These are phyloP conservation scores for Centaurea solstitialis DNA, from an alignment of 129 eudicot species.

Conservation along the genomic window DNA sequence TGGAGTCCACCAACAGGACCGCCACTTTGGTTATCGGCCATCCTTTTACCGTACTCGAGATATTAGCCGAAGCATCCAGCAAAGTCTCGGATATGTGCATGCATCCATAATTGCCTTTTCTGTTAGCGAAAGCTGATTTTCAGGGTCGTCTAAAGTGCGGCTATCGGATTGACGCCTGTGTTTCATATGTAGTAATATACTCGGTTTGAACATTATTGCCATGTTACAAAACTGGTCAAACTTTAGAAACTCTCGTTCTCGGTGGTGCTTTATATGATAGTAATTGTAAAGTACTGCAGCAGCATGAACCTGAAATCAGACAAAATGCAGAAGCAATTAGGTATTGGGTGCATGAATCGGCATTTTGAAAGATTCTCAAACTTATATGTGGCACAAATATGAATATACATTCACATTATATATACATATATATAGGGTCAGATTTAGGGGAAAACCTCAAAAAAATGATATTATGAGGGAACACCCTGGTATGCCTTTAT, in stretches of 20 bases:
- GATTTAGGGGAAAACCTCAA: neutral
- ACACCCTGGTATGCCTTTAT: neutral
- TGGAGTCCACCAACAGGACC: constrained; percentile 61
- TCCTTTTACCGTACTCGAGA: constrained; percentile 36
- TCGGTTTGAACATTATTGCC: constrained; percentile 62
- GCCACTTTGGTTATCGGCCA: constrained; percentile 73
- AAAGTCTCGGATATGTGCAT: constrained; percentile 61
- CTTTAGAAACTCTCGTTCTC: constrained; percentile 41
- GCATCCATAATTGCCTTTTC: constrained; percentile 70
- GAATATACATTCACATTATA: no score
- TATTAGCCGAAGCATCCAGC: constrained; percentile 52
- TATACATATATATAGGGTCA: no score
- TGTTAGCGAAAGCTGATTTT: constrained; percentile 57
- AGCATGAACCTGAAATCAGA: constrained; percentile 67
- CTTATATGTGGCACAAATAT: neutral
- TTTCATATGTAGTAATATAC: constrained; percentile 50
- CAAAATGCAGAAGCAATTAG: neutral
- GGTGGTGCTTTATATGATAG: constrained; percentile 60
- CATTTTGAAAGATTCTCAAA: neutral
- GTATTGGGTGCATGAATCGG: neutral
- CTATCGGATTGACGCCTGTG: constrained; percentile 31
- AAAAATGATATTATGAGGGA: neutral
- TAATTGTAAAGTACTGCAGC: constrained; percentile 86
- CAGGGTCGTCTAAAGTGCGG: constrained; percentile 31
- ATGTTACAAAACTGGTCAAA: constrained; percentile 66